Evolutionary conservation across 2,329 filamentous ascomycete species (phyloP), one percentile per base, ranked within the genome.

Genomic region (Tricladium varicosporioides): DNA sequence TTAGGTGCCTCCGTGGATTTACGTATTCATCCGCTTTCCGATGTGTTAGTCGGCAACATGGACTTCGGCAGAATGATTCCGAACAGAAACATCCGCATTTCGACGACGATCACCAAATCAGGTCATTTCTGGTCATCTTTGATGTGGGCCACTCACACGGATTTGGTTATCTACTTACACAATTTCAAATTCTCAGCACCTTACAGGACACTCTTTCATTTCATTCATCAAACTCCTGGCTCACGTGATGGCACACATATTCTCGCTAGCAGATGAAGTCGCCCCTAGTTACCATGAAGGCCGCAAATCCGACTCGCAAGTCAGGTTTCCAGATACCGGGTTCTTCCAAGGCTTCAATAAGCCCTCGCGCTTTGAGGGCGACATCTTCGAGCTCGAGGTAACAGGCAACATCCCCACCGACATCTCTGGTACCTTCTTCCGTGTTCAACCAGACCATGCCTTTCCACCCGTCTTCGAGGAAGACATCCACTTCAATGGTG

Each of bases 401-500:
- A 70, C 70, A 0, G 74, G 74, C 5, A 66, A 63, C 1, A 75
- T 76, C 15, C 75, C 74, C 1, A 64, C 65, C 51, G 73, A 76
- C 18, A 75, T 76, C 44, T 72, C 75, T 45, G 75, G 75, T 0
- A 76, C 75, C 4, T 76, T 76, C 60, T 77, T 73, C 60, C 72
- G 75, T 5, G 66, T 76, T 27, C 73, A 75, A 53, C 74, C 74
- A 7, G 74, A 76, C 53, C 75, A 77, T 63, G 74, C 75, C 27
- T 83, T 78, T 65, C 80, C 79, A n/a, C 81, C 77, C 1, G 64
- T 78, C 1, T 82, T 76, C 61, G 80, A 81, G 64, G 78, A 79
- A 62, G 81, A 85, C 59, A 77, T 63, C 9, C 61, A 60, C 27
- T 65, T 73, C 54, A 69, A 69, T 48, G 71, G 70, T 7, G 69